phyloP scores from a whole-genome alignment of 176 grass and related monocot genomes.

The Aegilops bicornis region DNA sequence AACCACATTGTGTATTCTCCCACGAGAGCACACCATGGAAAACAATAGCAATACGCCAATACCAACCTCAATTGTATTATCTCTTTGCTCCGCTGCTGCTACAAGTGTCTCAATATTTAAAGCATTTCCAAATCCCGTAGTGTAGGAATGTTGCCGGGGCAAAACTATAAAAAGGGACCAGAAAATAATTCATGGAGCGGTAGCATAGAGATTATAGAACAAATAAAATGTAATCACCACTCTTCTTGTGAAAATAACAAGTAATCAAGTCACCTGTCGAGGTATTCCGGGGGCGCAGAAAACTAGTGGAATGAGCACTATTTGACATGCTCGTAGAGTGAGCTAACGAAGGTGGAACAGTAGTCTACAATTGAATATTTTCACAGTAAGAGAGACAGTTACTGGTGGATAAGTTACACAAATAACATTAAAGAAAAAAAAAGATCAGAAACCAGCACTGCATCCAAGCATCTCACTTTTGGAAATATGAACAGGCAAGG shows the following conservation, averaged over 20 bases:
- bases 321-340: constrained; percentile 47
- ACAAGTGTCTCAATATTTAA: constrained; percentile 96
- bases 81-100: constrained; percentile 78
- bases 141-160: constrained; percentile 61
- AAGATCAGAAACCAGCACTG: background rate
- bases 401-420: constrained; percentile 1
- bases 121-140: constrained; percentile 65
- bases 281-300: constrained; percentile 50
- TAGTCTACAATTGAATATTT: constrained; percentile 31
- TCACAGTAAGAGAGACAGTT: constrained; percentile 11
- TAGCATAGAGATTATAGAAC: background rate
- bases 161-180: constrained; percentile 45
- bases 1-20: background rate
- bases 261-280: constrained; percentile 47
- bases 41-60: constrained; percentile 22
- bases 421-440: constrained; percentile 6
- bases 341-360: constrained; percentile 35
- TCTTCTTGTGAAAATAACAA: constrained; percentile 2
- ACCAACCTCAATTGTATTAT: constrained; percentile 69
- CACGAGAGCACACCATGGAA: background rate
- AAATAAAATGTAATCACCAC: background rate
- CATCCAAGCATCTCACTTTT: background rate
- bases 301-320: constrained; percentile 40
- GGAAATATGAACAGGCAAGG: constrained; percentile 21
- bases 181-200: constrained; percentile 20